Evolutionary conservation across 1,139 yeast species (phyloP).

Genomic region (Yamadazyma friedrichii): DNA sequence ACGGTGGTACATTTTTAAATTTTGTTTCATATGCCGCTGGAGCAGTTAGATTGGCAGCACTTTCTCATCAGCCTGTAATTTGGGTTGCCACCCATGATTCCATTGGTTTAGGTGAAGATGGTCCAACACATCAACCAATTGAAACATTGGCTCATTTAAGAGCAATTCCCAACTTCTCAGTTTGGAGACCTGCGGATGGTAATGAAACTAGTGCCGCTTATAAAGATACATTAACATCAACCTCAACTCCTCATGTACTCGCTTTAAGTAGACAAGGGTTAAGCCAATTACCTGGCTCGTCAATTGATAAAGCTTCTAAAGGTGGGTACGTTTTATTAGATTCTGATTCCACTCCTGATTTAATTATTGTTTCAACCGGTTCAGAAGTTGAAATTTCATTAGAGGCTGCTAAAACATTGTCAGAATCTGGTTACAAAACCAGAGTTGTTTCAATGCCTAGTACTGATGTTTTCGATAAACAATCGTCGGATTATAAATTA

Average conservation of each 20-base stretch:
- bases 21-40: slow-evolving; percentile 98
- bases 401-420: slow-evolving; percentile 71
- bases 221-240: slow-evolving; percentile 69
- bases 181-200: slow-evolving; percentile 99
- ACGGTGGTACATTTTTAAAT: slow-evolving; percentile 98
- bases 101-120: slow-evolving; percentile 98
- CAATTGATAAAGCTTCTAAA: slow-evolving; percentile 86
- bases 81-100: slow-evolving; percentile 99
- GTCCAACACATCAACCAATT: slow-evolving; percentile 99
- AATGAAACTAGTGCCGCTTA: slow-evolving; percentile 98
- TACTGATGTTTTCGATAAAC: slow-evolving; percentile 84
- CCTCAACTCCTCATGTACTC: slow-evolving; percentile 79
- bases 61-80: slow-evolving; percentile 89
- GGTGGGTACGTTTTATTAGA: slow-evolving; percentile 87
- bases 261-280: slow-evolving; percentile 97
- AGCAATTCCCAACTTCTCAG: slow-evolving; percentile 91
- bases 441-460: slow-evolving; percentile 92
- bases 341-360: slow-evolving; percentile 64
- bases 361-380: slow-evolving; percentile 88
- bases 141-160: slow-evolving; percentile 98
- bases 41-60: slow-evolving; percentile 92
- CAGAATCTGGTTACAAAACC: slow-evolving; percentile 52
- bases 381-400: slow-evolving; percentile 88
- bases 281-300: slow-evolving; percentile 92
- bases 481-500: slow-evolving; percentile 74